phyloP scores from a whole-genome alignment of 352 stramenopile species.

The Globisporangium spinosum region DNA sequence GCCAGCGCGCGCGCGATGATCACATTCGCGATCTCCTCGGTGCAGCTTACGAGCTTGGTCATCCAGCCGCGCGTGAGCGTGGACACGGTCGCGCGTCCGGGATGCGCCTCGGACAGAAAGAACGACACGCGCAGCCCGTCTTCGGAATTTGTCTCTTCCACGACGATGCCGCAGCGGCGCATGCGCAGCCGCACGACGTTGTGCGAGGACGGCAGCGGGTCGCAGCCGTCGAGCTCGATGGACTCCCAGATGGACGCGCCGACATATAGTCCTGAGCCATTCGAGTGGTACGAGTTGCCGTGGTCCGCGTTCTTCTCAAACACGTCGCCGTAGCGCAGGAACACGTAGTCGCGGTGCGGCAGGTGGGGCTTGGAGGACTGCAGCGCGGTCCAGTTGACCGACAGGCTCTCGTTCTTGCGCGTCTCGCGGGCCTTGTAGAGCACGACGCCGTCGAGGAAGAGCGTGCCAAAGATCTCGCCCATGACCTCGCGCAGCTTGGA shows the following conservation, averaged over 20 bases:
- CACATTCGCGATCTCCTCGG: slow-evolving; percentile 56
- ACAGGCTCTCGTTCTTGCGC: slow-evolving; percentile 62
- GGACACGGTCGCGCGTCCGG: slow-evolving; percentile 60
- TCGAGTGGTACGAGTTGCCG: slow-evolving; percentile 47
- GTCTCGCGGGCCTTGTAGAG: slow-evolving; percentile 62
- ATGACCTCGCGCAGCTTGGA: slow-evolving; percentile 65
- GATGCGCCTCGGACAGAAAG: slow-evolving; percentile 72
- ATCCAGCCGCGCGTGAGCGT: slow-evolving; percentile 78
- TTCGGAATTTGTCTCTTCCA: slow-evolving; percentile 65
- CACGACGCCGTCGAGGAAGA: slow-evolving; percentile 79
- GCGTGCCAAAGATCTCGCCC: slow-evolving; percentile 78
- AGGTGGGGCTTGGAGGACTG: slow-evolving; percentile 80
- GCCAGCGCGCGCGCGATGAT: slow-evolving; percentile 63
- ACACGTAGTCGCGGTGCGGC: slow-evolving; percentile 86
- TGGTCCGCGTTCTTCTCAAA: slow-evolving; percentile 74
- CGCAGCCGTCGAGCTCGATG: slow-evolving; percentile 76
- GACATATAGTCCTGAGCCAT: slow-evolving; percentile 62
- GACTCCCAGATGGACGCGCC: slow-evolving; percentile 83
- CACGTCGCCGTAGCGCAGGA: slow-evolving; percentile 72
- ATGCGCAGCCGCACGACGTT: slow-evolving; percentile 80
- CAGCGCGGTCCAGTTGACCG: slow-evolving; percentile 80
- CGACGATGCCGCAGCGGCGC: slow-evolving; percentile 75
- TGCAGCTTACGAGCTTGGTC: slow-evolving; percentile 79
- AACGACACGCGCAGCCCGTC: slow-evolving; percentile 64
- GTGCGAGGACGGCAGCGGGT: slow-evolving; percentile 61